Conservation (phyloP, 139 green algal genomes). For the Ettlia oleoabundans region DNA sequence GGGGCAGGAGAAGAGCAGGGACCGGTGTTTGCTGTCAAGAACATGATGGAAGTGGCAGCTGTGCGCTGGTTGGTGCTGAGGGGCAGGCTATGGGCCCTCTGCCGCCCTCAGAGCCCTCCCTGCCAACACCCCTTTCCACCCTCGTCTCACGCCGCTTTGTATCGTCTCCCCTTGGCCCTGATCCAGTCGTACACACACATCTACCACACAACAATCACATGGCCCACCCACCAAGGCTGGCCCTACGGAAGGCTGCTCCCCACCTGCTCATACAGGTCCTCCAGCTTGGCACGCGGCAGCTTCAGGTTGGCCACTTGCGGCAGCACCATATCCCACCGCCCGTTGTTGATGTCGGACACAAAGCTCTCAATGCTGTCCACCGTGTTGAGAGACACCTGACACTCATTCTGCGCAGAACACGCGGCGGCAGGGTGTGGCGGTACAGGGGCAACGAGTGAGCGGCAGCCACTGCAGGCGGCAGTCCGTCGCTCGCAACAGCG, state of each 20-base stretch:
- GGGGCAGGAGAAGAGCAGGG: too few relatives aligned
- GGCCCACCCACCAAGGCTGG: not conserved
- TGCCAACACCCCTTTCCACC: too few relatives aligned
- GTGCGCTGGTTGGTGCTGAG: too few relatives aligned
- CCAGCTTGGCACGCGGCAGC: conserved; percentile 87
- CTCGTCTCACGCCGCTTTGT: too few relatives aligned
- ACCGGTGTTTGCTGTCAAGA: too few relatives aligned
- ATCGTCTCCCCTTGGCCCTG: too few relatives aligned
- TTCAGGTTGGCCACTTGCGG: conserved; percentile 85
- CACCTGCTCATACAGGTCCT: conserved; percentile 96
- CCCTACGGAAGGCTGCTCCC: not conserved
- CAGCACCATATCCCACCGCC: conserved; percentile 92
- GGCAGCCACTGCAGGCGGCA: not conserved
- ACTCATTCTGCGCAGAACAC: conserved; percentile 79
- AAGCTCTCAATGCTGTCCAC: conserved; percentile 93
- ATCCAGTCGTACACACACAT: too few relatives aligned
- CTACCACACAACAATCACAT: not conserved
- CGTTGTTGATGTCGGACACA: conserved; percentile 86
- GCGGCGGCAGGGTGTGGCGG: not conserved
- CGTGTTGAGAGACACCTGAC: conserved; percentile 93
- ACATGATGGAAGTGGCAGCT: too few relatives aligned
- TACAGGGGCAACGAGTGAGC: too few relatives aligned
- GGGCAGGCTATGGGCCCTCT: too few relatives aligned
- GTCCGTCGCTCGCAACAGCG: too few relatives aligned
- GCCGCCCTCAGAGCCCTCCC: too few relatives aligned